Base-by-base conservation (phyloP, 805 yeast species). In the Metschnikowia amazonensis region DNA sequence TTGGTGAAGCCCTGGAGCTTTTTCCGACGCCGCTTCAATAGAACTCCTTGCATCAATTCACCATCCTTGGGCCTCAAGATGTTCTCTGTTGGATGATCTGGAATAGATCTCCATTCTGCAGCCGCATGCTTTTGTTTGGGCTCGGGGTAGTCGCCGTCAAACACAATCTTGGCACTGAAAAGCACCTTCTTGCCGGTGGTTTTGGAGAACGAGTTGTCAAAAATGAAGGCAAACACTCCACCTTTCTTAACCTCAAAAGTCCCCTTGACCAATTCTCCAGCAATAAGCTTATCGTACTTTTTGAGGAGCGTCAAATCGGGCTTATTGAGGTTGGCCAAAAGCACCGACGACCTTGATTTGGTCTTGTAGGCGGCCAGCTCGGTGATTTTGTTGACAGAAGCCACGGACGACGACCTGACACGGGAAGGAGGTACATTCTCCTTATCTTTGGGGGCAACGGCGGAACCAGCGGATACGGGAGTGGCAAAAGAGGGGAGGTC, bases 181-280 rank as follows among this genome's bases (percentile, higher is more conserved):
- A 82, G 70, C 1, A 92, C 81, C 48, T 85, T 88, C 63, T 92
- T 94, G 38, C 89, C 82, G 18, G 82, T 84, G 27, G 84, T 87
- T 58, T 86, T 89, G 27, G 96, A 84, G 56, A 89, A 88, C 0
- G 96, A 85, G 66, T 92, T 92, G 65, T 92, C 98, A 59, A 92
- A 85, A 21, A 94, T 84, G 61, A 92, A 86, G 0, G 97, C 97
- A 65, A 78, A 85, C 57, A 83, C 76, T 1, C 92, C 92, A 7
- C 83, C 86, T 20, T 74, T 69, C 2, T 63, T 64, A 2, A 83
- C 83, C n/a, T 73, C 71, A 48, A 83, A 71, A 23, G 72, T 66
- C 1, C 90, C 95, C 40, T 79, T 79, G 43, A 77, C 74, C 57
- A 80, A 64, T 49, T 82, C 84, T 50, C 81, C 82, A 1, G 64